A percentile compares a stretch with the other conserved stretches of the same genome.
phyloP scores from a whole-genome alignment of 805 yeast species.

The Ogataea ganodermae region DNA sequence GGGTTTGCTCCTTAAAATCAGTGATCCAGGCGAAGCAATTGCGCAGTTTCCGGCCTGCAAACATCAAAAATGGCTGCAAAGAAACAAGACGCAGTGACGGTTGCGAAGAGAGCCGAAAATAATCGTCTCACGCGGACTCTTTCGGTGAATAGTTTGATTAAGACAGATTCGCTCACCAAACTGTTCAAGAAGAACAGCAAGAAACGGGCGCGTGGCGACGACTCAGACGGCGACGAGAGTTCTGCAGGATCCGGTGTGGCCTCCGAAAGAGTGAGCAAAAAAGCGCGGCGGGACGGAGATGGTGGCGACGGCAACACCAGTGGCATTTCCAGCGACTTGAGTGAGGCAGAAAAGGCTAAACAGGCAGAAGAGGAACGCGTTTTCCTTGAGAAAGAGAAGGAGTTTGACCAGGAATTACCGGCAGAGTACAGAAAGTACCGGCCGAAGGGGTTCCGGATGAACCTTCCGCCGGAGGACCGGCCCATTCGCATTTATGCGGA shows the following conservation, averaged over 20 bases:
- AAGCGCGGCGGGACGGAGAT: not conserved
- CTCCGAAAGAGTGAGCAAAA: not conserved
- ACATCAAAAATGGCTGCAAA: slow-evolving; percentile 4
- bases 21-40: not conserved
- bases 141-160: slow-evolving; percentile 22
- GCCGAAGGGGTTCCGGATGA: slow-evolving; percentile 76
- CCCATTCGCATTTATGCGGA: slow-evolving; percentile 96
- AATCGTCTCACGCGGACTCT: slow-evolving; percentile 15
- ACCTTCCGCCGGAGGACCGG: slow-evolving; percentile 80
- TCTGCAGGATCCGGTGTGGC: not conserved
- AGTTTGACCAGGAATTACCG: slow-evolving; percentile 65
- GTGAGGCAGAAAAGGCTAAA: slow-evolving; percentile 17
- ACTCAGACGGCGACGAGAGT: slow-evolving; percentile 11
- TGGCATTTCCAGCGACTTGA: slow-evolving; percentile 7
- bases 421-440: slow-evolving; percentile 73
- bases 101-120: slow-evolving; percentile 10
- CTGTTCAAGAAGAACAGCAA: slow-evolving; percentile 23
- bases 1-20: not conserved
- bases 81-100: slow-evolving; percentile 6
- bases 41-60: not conserved
- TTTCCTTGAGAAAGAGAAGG: slow-evolving; percentile 48
- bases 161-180: slow-evolving; percentile 26
- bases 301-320: not conserved
- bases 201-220: slow-evolving; percentile 18
- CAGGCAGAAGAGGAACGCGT: slow-evolving; percentile 24